Evolutionary conservation across 495 filamentous ascomycete genomes (phyloP).

Genomic region (Podospora conica): DNA sequence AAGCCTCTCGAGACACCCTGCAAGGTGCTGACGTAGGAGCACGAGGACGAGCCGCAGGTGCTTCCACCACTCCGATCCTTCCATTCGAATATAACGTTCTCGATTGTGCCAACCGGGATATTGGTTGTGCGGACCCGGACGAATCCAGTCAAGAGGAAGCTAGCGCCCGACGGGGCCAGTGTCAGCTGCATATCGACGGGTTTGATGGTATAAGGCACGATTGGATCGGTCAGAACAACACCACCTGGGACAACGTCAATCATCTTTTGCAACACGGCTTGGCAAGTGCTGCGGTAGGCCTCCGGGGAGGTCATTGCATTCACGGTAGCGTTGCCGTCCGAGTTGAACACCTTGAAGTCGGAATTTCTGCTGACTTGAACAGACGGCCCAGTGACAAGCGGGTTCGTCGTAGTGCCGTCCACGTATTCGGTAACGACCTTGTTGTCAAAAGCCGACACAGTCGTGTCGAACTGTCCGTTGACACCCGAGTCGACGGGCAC

Average conservation of each 20-base stretch:
- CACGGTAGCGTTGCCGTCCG: slow-evolving; percentile 53
- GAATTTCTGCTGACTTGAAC: slow-evolving; percentile 38
- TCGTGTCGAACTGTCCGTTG: slow-evolving; percentile 45
- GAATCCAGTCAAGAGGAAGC: slow-evolving; percentile 34
- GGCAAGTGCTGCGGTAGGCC: slow-evolving; percentile 44
- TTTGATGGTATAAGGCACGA: slow-evolving; percentile 55
- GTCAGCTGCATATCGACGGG: slow-evolving; percentile 46
- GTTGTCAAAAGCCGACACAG: slow-evolving; percentile 47
- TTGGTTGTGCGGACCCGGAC: slow-evolving; percentile 41
- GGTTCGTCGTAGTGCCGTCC: slow-evolving; percentile 45
- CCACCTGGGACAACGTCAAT: slow-evolving; percentile 53
- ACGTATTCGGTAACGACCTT: slow-evolving; percentile 52
- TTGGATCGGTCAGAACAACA: slow-evolving; percentile 45
- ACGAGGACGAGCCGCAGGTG: slow-evolving; percentile 47
- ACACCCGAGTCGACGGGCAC: slow-evolving; percentile 40
- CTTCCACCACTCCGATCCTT: slow-evolving; percentile 94
- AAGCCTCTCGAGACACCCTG: slow-evolving; percentile 49
- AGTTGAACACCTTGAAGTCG: slow-evolving; percentile 52
- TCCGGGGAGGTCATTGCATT: slow-evolving; percentile 36
- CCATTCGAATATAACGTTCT: slow-evolving; percentile 64
- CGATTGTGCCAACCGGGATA: slow-evolving; percentile 26
- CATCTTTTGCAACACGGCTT: slow-evolving; percentile 50
- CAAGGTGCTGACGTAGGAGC: slow-evolving; percentile 38
- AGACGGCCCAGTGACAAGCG: slow-evolving; percentile 46
- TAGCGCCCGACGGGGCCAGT: slow-evolving; percentile 32